Conservation (phyloP, 345 rosid genomes). For the Adansonia digitata region DNA sequence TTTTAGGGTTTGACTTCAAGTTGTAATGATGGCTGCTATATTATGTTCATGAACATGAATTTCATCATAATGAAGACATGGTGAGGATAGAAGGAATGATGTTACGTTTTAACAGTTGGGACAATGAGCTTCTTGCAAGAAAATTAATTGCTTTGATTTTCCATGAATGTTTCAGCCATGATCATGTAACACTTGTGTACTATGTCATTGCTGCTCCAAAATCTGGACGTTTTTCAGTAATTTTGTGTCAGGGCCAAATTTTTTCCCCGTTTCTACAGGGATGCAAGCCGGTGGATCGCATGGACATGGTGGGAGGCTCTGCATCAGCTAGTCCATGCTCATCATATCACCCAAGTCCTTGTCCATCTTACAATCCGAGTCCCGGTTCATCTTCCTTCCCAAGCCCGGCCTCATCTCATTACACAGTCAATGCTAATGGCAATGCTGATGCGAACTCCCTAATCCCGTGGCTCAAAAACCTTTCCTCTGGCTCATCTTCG, state of each 20-base stretch:
- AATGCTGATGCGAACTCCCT: constrained; percentile 75
- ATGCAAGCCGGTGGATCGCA: constrained; percentile 73
- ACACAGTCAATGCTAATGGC: constrained; percentile 36
- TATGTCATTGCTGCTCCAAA: background rate
- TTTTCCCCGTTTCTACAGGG: constrained; percentile 43
- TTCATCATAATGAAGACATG: background rate
- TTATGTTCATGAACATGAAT: background rate
- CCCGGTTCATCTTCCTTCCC: constrained; percentile 62
- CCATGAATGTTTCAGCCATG: background rate
- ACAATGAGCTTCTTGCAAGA: background rate
- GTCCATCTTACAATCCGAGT: constrained; percentile 53
- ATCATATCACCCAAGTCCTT: constrained; percentile 87
- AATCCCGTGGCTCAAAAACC: constrained; percentile 94
- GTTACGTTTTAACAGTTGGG: background rate
- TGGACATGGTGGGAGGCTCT: constrained; percentile 82
- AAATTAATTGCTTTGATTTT: background rate
- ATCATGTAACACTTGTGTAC: background rate
- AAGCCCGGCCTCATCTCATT: constrained; percentile 40
- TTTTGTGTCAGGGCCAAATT: background rate
- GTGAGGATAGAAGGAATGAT: background rate
- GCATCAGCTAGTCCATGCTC: constrained; percentile 93
- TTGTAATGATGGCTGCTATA: background rate
- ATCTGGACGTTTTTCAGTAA: background rate
- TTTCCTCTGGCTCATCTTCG: constrained; percentile 66
- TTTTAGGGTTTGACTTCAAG: background rate